These are phyloP conservation scores for Parastagonospora nodorum DNA, from an alignment of 2,329 filamentous ascomycete genomes.

Conservation along the genomic window DNA sequence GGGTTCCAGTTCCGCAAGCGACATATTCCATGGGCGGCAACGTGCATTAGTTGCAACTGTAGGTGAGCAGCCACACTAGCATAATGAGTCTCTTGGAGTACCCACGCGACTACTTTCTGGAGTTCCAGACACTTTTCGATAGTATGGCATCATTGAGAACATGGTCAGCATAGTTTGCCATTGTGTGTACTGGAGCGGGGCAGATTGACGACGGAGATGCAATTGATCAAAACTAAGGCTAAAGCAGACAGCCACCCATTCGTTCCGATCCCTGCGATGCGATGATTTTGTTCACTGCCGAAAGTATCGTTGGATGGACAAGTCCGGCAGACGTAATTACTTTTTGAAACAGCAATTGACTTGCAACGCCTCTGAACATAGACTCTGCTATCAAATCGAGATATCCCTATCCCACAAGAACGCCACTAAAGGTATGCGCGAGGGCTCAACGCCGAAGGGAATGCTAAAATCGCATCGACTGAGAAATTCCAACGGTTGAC, in stretches of 20 bases:
- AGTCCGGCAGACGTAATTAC: slow-evolving; percentile 7
- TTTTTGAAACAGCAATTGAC: slow-evolving; percentile 20
- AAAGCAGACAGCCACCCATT: slow-evolving; percentile 9
- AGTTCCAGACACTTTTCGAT: no score
- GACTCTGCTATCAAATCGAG: slow-evolving; percentile 8
- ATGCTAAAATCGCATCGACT: neutral
- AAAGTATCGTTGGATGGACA: slow-evolving; percentile 1
- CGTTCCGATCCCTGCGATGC: slow-evolving; percentile 10
- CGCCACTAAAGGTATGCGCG: slow-evolving; percentile 28
- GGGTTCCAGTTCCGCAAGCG: no score
- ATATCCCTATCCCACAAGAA: slow-evolving; percentile 9
- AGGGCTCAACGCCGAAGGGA: slow-evolving; percentile 30
- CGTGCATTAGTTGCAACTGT: no score
- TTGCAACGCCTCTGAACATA: slow-evolving; percentile 11
- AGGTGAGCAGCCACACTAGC: no score
- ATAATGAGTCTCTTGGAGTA: no score
- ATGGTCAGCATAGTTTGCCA: no score
- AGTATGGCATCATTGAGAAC: no score
- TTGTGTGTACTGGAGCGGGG: no score
- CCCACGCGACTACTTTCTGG: no score
- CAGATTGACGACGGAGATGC: neutral
- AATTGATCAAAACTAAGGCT: neutral
- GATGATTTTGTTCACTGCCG: neutral
- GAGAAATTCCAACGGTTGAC: no score
- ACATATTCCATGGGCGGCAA: no score